These are phyloP conservation scores for Pseudozyma thailandica DNA, from an alignment of 1,284 basidiomycete species.

Conservation along the genomic window DNA sequence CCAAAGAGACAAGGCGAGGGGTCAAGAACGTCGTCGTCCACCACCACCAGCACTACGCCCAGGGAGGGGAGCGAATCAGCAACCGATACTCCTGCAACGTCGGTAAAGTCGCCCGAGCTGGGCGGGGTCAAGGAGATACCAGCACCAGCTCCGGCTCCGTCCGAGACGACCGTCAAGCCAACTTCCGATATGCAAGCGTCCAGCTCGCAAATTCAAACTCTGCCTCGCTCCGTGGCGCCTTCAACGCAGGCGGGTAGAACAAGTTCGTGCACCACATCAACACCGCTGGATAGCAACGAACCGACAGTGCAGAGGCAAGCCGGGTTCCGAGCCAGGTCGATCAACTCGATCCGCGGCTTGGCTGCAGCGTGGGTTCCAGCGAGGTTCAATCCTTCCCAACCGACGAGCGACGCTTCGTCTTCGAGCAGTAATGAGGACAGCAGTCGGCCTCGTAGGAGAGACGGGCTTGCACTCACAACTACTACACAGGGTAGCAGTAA, in stretches of 20 bases:
- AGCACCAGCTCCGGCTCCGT: conserved; percentile 9
- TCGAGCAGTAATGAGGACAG: conserved; percentile 14
- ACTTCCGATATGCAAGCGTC: too few species aligned
- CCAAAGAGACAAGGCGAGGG: neutral
- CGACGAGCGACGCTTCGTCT: conserved; percentile 15
- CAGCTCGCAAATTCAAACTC: conserved; percentile 9
- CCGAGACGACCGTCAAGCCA: conserved; percentile 22
- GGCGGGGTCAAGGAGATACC: conserved; percentile 4
- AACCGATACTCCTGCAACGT: conserved; percentile 29
- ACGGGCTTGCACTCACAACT: conserved; percentile 12
- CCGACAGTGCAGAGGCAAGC: conserved; percentile 22
- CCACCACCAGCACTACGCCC: conserved; percentile 13
- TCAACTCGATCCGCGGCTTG: conserved; percentile 38
- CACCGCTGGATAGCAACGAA: conserved; percentile 14
- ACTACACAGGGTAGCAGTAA: conserved; percentile 1
- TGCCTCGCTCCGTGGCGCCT: conserved; percentile 31
- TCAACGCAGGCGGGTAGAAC: conserved; percentile 16
- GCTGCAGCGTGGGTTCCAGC: conserved; percentile 44
- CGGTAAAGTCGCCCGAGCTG: conserved; percentile 14
- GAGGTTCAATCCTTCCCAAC: conserved; percentile 20
- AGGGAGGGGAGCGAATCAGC: neutral
- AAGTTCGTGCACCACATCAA: conserved; percentile 9
- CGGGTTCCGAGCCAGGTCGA: conserved; percentile 39
- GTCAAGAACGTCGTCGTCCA: conserved; percentile 17
- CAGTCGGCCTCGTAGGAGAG: conserved; percentile 7